Evolutionary conservation across 176 grass and related monocot species (phyloP).

Genomic region (Lolium perenne): DNA sequence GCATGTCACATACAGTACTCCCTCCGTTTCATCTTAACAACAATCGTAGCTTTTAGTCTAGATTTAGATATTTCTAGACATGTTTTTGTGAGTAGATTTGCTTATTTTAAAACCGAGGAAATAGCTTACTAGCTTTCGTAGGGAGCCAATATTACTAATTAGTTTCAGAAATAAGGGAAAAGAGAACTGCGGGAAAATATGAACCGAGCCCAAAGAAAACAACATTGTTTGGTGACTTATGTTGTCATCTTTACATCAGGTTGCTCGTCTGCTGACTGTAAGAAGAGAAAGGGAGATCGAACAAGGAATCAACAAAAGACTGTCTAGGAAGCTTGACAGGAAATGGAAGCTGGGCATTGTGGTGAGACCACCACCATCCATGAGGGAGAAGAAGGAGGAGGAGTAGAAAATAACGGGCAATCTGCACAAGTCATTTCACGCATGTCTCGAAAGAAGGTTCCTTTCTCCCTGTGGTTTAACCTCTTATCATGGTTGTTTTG

Average conservation of each 20-base stretch:
- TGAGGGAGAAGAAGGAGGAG: slow-evolving; percentile 81
- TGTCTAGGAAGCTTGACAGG: slow-evolving; percentile 92
- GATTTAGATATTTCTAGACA: too few species aligned
- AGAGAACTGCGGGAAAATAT: too few species aligned
- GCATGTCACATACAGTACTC: too few species aligned
- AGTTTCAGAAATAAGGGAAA: too few species aligned
- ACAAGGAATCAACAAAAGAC: slow-evolving; percentile 94
- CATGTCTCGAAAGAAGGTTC: slow-evolving; percentile 50
- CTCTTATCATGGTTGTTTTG: slow-evolving; percentile 41
- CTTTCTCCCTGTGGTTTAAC: slow-evolving; percentile 51
- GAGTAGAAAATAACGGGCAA: slow-evolving; percentile 57
- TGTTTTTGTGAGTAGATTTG: too few species aligned
- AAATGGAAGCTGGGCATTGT: slow-evolving; percentile 97
- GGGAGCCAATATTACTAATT: too few species aligned
- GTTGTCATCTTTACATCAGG: slow-evolving; percentile 51
- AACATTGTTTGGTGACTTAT: slow-evolving; percentile 34
- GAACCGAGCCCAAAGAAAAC: too few species aligned
- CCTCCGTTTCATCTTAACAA: too few species aligned
- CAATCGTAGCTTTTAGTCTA: too few species aligned
- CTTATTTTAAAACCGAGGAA: too few species aligned
- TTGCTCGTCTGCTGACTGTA: slow-evolving; percentile 94
- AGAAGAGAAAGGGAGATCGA: slow-evolving; percentile 93
- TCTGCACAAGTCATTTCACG: slow-evolving; percentile 45
- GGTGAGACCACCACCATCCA: slow-evolving; percentile 85
- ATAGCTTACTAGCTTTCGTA: too few species aligned